Base-by-base conservation (phyloP, 768 basidiomycete genomes). In the Rhodocollybia butyracea region DNA sequence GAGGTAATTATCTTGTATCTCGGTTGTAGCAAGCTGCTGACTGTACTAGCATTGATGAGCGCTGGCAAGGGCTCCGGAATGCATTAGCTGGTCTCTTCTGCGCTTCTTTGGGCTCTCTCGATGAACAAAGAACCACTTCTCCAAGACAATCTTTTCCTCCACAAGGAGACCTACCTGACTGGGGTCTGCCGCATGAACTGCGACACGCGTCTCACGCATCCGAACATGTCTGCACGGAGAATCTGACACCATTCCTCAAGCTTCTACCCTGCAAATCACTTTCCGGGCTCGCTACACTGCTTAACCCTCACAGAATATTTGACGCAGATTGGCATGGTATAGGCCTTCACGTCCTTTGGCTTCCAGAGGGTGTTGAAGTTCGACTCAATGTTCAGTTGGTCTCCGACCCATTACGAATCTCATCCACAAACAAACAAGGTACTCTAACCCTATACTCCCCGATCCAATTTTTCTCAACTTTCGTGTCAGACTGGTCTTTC, bases 221-320 rank as follows among this genome's bases (percentile, higher is more conserved):
- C 3, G 91, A 95, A 65, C 77, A 86, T 61, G 89, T 98, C n/a
- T 99, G 96, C 66, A 98, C 96, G 4, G 97, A 98, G 66, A 98
- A 98, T 64, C 75, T 98, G 8, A 98, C 96, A 0, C 96, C 97
- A 0, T 97, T 98, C 72, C 78, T 98, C 56, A 94, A 96, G 66
- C 83, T 98, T 10, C 75, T 98, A 1, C 97, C 97, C 0, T 98
- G 96, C 76, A 92, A 97, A 65, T 85, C 90, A 5, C 73, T 79
- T 19, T 92, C 94, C 0, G 95, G 97, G 12, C 78, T 98, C 21
- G 90, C 93, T 0, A 76, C 71, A 15, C 77, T 98, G 22, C 75
- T 98, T 41, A 91, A 94, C 64, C 89, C 93, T 0, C 91, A 96
- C 61, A 79, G 77, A 3, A 70, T 96, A 3, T 94, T 98, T 61